Base-by-base conservation (phyloP, 805 yeast genomes). In the Saturnispora galanensis region DNA sequence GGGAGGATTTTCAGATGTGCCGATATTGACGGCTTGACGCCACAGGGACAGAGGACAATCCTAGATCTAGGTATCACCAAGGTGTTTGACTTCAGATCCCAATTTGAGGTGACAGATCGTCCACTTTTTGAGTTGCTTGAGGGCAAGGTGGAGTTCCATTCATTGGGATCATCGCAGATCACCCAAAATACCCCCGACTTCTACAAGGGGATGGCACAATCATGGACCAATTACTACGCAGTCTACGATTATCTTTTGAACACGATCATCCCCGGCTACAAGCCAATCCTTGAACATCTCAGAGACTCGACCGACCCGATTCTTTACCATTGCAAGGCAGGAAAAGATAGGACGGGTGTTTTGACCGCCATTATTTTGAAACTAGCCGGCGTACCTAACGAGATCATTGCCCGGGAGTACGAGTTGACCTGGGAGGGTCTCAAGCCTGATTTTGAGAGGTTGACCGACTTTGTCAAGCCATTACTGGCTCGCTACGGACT, bases 311-410 rank as follows among this genome's bases (percentile, higher is more conserved):
- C 77, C 3, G 59, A 64, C n/a, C 72, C 75, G 2, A 63, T 86
- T 47, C 61, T 81, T 9, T 76, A 79, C 59, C 90, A 84, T 57
- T 86, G 95, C 62, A 76, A 89, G 4, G 90, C 90, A 1, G 95
- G 95, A 2, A 86, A 85, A 59, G 95, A 86, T 58, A 71, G 95
- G 37, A 85, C 95, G 0, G 95, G 95, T 0, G 69, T 84, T 11
- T 57, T 83, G 50, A 73, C 80, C 2, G 83, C 86, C 78, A 59
- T 86, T 48, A 65, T 85, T 5, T 66, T 85, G 38, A 63, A 77
- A 15, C 57, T 84, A 8, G 63, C 74, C 5, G 89, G 84, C 0
- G 84, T 85, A 3, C 86, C 81, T 48, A 67, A 70, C 10, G 74
- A 76, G 50, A 74, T 77, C 1, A 69, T 85, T 33, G 77, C 86